These are phyloP conservation scores for Urtica urens DNA, from an alignment of 306 rosid genomes.

Conservation along the genomic window DNA sequence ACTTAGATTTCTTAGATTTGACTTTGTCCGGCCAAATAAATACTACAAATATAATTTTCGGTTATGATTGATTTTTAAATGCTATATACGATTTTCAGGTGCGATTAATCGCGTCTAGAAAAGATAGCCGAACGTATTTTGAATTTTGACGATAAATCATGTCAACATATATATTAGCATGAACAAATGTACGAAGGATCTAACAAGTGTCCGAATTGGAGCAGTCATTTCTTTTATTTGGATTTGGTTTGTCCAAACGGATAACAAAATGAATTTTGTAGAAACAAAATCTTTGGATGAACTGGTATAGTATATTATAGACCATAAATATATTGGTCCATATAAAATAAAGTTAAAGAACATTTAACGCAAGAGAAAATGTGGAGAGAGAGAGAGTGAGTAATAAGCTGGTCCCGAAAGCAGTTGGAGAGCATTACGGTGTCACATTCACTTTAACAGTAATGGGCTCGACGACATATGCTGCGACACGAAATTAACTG, in stretches of 20 bases:
- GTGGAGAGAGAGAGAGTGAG: constrained; percentile 1
- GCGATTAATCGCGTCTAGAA: too few relatives aligned
- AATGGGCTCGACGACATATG: constrained; percentile 54
- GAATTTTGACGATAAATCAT: too few relatives aligned
- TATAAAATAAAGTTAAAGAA: not conserved
- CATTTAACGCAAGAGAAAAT: not conserved
- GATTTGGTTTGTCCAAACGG: constrained; percentile 21
- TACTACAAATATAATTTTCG: too few relatives aligned
- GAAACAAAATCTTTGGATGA: not conserved
- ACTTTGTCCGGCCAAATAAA: too few relatives aligned
- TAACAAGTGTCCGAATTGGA: constrained; percentile 5
- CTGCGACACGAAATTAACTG: constrained; percentile 8
- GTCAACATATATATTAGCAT: too few relatives aligned
- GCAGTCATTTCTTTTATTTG: constrained; percentile 18
- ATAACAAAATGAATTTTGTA: too few relatives aligned
- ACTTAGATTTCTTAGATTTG: too few relatives aligned
- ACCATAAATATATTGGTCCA: constrained; percentile 12
- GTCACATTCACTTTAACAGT: constrained; percentile 39
- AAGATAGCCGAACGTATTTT: too few relatives aligned
- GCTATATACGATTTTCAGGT: too few relatives aligned
- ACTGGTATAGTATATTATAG: not conserved
- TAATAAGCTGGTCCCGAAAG: constrained; percentile 41
- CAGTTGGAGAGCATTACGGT: constrained; percentile 23
- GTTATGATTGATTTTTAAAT: too few relatives aligned
- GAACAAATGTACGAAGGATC: too few relatives aligned